A percentile compares a stretch with the other conserved stretches of the same genome.
These are phyloP conservation scores for Hansenula anomala DNA, from an alignment of 1,139 yeast genomes.

Conservation along the genomic window DNA sequence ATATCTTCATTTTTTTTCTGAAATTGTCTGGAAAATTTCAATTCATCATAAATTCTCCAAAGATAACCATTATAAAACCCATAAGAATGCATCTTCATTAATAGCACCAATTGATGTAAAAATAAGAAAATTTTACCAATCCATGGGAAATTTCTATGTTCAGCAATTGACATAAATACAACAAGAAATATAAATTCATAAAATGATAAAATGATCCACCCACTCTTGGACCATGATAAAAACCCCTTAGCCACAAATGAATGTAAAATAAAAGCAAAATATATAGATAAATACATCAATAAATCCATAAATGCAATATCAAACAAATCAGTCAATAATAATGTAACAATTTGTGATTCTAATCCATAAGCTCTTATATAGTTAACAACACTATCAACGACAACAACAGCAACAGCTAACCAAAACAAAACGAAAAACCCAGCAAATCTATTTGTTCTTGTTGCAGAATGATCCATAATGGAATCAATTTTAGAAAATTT, in stretches of 20 bases:
- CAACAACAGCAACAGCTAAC: conserved; percentile 55
- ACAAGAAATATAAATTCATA: conserved; percentile 49
- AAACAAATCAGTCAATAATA: conserved; percentile 47
- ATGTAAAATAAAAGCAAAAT: conserved; percentile 55
- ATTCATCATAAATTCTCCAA: conserved; percentile 61
- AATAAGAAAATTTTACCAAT: conserved; percentile 78
- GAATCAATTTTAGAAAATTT: conserved; percentile 39
- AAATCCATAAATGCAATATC: conserved; percentile 67
- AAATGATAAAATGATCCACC: conserved; percentile 54
- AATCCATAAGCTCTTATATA: conserved; percentile 29
- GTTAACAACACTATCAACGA: conserved; percentile 44
- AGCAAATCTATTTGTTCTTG: conserved; percentile 34
- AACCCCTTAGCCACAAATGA: conserved; percentile 34
- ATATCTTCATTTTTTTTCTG: conserved; percentile 22
- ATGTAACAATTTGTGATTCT: conserved; percentile 48
- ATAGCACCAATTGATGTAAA: conserved; percentile 75
- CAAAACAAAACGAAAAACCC: conserved; percentile 69
- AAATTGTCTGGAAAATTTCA: conserved; percentile 39
- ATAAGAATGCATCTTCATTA: conserved; percentile 93
- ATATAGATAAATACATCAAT: conserved; percentile 61
- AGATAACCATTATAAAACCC: conserved; percentile 86
- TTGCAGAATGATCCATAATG: conserved; percentile 42
- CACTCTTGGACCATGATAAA: conserved; percentile 54
- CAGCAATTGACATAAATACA: conserved; percentile 46
- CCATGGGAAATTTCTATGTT: conserved; percentile 64